phyloP scores from a whole-genome alignment of 2,329 filamentous ascomycete genomes.

The Aureobasidium sp. region DNA sequence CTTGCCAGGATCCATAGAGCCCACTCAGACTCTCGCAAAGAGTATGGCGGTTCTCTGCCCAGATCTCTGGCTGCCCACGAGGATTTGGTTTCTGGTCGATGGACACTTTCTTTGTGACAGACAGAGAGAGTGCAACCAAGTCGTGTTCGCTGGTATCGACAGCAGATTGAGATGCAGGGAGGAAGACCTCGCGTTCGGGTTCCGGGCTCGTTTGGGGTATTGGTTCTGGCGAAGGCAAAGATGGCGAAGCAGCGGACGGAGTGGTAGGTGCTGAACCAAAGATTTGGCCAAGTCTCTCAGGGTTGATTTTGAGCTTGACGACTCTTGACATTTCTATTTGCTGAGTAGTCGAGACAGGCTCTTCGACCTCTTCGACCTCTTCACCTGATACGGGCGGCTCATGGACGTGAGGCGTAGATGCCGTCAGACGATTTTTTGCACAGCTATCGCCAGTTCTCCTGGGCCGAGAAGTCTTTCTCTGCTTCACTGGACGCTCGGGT shows the following conservation, averaged over 20 bases:
- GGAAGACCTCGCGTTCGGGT: neutral
- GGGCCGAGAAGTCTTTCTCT: neutral
- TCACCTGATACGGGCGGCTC: neutral
- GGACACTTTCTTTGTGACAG: conserved; percentile 22
- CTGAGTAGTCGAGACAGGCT: neutral
- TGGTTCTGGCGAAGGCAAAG: neutral
- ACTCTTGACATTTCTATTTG: neutral
- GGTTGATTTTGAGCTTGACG: neutral
- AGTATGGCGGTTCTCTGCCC: conserved; percentile 51
- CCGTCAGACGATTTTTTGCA: neutral
- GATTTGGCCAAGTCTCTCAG: neutral
- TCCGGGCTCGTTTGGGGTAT: neutral
- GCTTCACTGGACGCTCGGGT: neutral
- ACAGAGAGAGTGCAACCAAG: neutral
- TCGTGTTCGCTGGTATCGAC: neutral
- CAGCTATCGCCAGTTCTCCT: neutral
- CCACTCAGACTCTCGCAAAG: conserved; percentile 54
- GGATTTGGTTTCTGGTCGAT: conserved; percentile 29
- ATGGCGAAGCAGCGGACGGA: neutral
- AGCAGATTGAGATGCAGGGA: neutral
- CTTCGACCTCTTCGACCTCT: neutral
- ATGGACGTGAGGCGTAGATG: neutral
- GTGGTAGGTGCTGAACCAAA: neutral
- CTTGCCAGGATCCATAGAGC: conserved; percentile 56
- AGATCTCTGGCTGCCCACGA: conserved; percentile 42